These are phyloP conservation scores for Floccularia luteovirens DNA, from an alignment of 768 basidiomycete species.

Conservation along the genomic window DNA sequence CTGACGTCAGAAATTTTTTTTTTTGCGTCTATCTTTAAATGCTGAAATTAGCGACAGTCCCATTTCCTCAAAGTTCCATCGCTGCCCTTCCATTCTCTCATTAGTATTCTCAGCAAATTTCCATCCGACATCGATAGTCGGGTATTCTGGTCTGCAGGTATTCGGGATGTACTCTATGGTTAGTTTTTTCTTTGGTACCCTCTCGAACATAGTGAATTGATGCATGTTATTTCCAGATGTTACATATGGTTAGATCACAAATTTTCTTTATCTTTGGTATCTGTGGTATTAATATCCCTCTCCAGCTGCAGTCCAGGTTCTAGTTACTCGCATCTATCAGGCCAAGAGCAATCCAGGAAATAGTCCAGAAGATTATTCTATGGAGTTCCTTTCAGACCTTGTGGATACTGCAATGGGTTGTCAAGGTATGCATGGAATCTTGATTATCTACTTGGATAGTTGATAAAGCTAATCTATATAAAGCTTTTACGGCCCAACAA, in stretches of 20 bases:
- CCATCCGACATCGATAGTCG: constrained; percentile 70
- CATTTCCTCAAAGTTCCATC: constrained; percentile 84
- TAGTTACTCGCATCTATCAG: constrained; percentile 39
- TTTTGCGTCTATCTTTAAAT: background rate
- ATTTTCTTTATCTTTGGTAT: background rate
- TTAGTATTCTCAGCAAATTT: constrained; percentile 71
- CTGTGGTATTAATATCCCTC: constrained; percentile 3
- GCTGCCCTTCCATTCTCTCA: constrained; percentile 74
- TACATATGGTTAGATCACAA: constrained; percentile 21
- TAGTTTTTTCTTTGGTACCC: constrained; percentile 14
- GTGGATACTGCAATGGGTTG: constrained; percentile 46
- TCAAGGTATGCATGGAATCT: constrained; percentile 46
- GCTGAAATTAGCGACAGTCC: constrained; percentile 37
- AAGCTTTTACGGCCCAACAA: constrained; percentile 64
- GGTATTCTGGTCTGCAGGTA: constrained; percentile 59
- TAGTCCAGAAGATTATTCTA: constrained; percentile 27
- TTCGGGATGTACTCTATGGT: constrained; percentile 68
- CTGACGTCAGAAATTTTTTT: constrained; percentile 48
- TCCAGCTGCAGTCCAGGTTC: constrained; percentile 48
- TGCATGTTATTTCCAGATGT: constrained; percentile 16
- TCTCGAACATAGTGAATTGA: background rate
- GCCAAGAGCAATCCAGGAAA: constrained; percentile 21
- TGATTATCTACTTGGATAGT: background rate
- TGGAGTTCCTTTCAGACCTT: constrained; percentile 32
- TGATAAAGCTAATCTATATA: background rate